Conservation (phyloP, 805 yeast genomes). For the Starmerella potacharoeniae region DNA sequence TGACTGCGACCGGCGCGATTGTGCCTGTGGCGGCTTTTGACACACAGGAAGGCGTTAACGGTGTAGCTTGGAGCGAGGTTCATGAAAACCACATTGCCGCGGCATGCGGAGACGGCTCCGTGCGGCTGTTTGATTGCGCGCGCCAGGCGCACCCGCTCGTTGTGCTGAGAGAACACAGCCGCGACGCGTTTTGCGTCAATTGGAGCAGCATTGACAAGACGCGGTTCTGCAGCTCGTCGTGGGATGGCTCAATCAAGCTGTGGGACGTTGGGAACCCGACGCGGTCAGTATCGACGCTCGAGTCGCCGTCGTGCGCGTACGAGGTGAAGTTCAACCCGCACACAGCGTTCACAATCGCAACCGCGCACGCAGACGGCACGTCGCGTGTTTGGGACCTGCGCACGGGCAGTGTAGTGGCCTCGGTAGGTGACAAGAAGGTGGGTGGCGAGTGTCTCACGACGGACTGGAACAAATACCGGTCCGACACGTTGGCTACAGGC, state of each 20-base stretch:
- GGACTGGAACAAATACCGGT: conserved; percentile 85
- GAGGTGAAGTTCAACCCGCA: conserved; percentile 78
- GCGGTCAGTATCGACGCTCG: conserved; percentile 7
- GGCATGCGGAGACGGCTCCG: conserved; percentile 84
- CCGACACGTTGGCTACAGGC: conserved; percentile 69
- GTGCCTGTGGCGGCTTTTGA: conserved; percentile 50
- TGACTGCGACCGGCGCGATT: conserved; percentile 55
- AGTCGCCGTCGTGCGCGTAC: conserved; percentile 36
- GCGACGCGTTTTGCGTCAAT: conserved; percentile 61
- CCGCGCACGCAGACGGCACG: conserved; percentile 64
- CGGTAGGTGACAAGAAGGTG: conserved; percentile 51
- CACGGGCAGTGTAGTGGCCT: conserved; percentile 26
- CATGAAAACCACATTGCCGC: conserved; percentile 78
- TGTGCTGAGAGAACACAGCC: conserved; percentile 50
- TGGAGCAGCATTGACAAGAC: conserved; percentile 65
- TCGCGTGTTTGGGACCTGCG: conserved; percentile 77
- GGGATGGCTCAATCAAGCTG: conserved; percentile 82
- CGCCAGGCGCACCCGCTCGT: conserved; percentile 25
- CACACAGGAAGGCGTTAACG: conserved; percentile 89
- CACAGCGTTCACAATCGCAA: conserved; percentile 54
- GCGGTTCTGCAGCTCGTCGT: conserved; percentile 64
- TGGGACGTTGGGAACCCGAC: conserved; percentile 25
- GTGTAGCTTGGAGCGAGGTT: conserved; percentile 77
- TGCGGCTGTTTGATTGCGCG: conserved; percentile 68
- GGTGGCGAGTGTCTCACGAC: conserved; percentile 71